These are phyloP conservation scores for Trichoderma semiorbis DNA, from an alignment of 2,329 filamentous ascomycete species.

Conservation along the genomic window DNA sequence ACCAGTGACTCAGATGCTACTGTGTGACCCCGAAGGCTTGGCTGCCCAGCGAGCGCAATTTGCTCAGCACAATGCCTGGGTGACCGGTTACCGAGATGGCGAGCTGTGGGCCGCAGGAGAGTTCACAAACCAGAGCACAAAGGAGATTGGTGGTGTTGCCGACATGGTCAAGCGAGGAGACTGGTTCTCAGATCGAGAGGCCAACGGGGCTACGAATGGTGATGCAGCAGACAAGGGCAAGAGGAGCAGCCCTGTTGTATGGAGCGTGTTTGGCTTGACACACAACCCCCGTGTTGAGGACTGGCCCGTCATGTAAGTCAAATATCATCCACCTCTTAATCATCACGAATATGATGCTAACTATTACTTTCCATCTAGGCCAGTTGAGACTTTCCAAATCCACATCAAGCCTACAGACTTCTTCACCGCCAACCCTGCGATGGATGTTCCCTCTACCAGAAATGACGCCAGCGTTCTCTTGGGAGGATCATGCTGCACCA, in stretches of 20 bases:
- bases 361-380: constrained; percentile 32
- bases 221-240: constrained; percentile 14
- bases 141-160: constrained; percentile 42
- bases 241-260: constrained; percentile 38
- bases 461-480: constrained; percentile 43
- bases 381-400: constrained; percentile 46
- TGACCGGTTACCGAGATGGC: constrained; percentile 47
- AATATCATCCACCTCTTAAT: no score
- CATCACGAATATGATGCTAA: not conserved
- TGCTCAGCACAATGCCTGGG: constrained; percentile 46
- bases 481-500: constrained; percentile 32
- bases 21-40: constrained; percentile 44
- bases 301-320: constrained; percentile 50
- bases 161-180: constrained; percentile 47
- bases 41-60: constrained; percentile 43
- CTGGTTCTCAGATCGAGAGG: constrained; percentile 37
- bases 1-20: constrained; percentile 43
- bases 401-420: constrained; percentile 43
- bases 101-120: constrained; percentile 51
- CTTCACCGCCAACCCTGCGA: constrained; percentile 45
- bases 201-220: constrained; percentile 4
- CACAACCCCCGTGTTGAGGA: constrained; percentile 48
- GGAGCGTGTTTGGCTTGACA: constrained; percentile 48
- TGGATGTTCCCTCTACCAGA: constrained; percentile 40
- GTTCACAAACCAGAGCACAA: constrained; percentile 48